Base-by-base conservation (phyloP, 306 rosid species). In the Casuarina equisetifolia region DNA sequence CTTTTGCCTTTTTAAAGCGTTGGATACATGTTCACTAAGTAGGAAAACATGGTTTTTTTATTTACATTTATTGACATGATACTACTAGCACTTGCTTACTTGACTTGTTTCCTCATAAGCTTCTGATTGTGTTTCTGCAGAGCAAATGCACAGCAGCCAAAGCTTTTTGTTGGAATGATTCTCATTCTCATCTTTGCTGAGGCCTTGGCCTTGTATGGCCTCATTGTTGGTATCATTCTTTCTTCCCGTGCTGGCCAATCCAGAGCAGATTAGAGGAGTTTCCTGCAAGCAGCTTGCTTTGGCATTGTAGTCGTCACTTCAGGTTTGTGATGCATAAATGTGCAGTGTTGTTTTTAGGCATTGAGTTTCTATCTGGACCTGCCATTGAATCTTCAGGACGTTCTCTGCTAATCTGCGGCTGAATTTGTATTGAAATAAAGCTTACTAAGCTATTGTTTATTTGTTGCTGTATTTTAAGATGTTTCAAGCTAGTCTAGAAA, bases 231-330 rank as follows among this genome's bases (percentile, higher is more conserved):
- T 38, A 89, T 91, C 83, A 89, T 91, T 76, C 93, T 89, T 67
- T 87, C 96, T n/a, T 91, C 93, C 51, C 85, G 90, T 4, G 90
- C 96, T 72, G 92, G 96, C 81, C 92, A 90, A 82, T 90, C 96
- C 76, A 82, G 96, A 82, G 90, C 96, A 45, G 92, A 90, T 17
- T 88, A 86, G 74, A 70, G 52, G n/a, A 32, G 66, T 57, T 75
- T 61, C 4, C 25, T 2, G 61, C 74, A 45, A 19, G 72, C 44
- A 20, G 54, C 69, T 69, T 57, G 67, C 70, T 54, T 75, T 53
- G 20, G 50, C 42, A 57, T 73, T 69, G 55, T 71, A 75, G 73
- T 58, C 50, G 9, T 77, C 76, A 42, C 69, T 50, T 70, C 45
- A 68, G 59, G 77, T 35, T 69, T 39, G 44, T 62, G 74, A 78